A percentile compares a stretch with the other conserved stretches of the same genome.
Evolutionary conservation across 2,329 filamentous ascomycete genomes (phyloP).

Genomic region (Fusarium marasasianum): DNA sequence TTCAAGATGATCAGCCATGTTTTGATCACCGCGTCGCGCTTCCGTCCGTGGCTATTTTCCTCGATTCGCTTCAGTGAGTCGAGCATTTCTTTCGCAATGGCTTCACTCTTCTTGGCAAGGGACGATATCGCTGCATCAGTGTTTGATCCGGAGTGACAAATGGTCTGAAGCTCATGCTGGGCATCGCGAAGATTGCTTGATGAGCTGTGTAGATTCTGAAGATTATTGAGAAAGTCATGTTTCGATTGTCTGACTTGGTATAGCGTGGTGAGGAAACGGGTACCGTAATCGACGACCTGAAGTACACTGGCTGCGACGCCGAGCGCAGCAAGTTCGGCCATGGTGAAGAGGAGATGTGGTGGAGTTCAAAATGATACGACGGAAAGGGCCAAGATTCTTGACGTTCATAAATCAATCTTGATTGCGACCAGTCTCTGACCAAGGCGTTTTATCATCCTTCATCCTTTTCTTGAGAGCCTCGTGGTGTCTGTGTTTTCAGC

Average conservation of each 20-base stretch:
- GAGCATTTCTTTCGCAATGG: background rate
- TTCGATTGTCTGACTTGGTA: background rate
- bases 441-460: background rate
- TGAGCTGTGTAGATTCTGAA: background rate
- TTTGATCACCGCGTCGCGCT: background rate
- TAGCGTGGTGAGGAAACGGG: background rate
- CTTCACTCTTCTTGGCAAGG: background rate
- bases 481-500: background rate
- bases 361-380: no score
- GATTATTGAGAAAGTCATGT: background rate
- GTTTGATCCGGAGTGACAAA: background rate
- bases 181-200: background rate
- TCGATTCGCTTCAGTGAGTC: background rate
- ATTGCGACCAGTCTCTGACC: background rate
- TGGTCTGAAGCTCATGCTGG: background rate
- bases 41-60: background rate
- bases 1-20: background rate
- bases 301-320: background rate
- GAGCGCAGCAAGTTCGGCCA: conserved; percentile 7
- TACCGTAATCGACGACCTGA: conserved; percentile 18
- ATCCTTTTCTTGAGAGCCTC: background rate
- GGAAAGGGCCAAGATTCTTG: background rate
- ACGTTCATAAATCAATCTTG: background rate
- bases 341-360: background rate
- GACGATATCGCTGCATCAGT: background rate